Percentiles rank a stretch among this genome's conserved stretches.
phyloP scores from a whole-genome alignment of 139 green algal genomes.

The Mychonastes homosphaera region DNA sequence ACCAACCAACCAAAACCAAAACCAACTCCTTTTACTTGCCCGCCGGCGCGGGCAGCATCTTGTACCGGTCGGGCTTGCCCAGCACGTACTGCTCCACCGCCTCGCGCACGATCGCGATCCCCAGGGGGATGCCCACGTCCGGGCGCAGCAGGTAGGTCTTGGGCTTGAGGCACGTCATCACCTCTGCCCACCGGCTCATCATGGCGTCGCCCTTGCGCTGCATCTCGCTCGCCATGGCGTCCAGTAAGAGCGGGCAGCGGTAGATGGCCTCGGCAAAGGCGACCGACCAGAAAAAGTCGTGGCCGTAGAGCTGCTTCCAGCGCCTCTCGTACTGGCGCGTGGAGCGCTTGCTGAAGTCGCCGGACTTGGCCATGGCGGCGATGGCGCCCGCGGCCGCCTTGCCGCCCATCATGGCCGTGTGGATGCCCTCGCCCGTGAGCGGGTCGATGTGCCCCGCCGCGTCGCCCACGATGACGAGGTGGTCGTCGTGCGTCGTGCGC shows the following conservation, averaged over 20 bases:
- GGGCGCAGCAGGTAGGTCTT: slow-evolving; percentile 88
- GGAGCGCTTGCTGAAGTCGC: slow-evolving; percentile 54
- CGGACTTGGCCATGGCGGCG: slow-evolving; percentile 53
- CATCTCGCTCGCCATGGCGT: slow-evolving; percentile 75
- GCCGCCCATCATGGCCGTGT: slow-evolving; percentile 89
- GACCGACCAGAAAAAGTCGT: slow-evolving; percentile 69
- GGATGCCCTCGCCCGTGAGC: slow-evolving; percentile 81
- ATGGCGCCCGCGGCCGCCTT: slow-evolving; percentile 73
- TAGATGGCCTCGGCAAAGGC: slow-evolving; percentile 39
- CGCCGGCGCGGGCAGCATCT: too few relatives aligned
- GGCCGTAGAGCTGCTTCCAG: slow-evolving; percentile 59
- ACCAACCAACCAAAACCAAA: too few relatives aligned
- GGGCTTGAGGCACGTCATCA: slow-evolving; percentile 85
- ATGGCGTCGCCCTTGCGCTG: slow-evolving; percentile 69
- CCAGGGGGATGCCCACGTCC: slow-evolving; percentile 65
- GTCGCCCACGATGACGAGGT: slow-evolving; percentile 82
- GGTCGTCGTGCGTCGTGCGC: slow-evolving; percentile 60
- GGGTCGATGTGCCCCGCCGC: slow-evolving; percentile 86
- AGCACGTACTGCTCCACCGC: slow-evolving; percentile 70
- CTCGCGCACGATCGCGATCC: slow-evolving; percentile 72
- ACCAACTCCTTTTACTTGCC: too few relatives aligned
- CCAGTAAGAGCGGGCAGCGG: slow-evolving; percentile 62
- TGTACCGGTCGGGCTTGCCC: slow-evolving; percentile 33
- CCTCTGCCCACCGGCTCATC: slow-evolving; percentile 74
- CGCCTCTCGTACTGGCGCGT: slow-evolving; percentile 50